These are phyloP conservation scores for Galerina sulciceps DNA, from an alignment of 768 basidiomycete species.

Conservation along the genomic window DNA sequence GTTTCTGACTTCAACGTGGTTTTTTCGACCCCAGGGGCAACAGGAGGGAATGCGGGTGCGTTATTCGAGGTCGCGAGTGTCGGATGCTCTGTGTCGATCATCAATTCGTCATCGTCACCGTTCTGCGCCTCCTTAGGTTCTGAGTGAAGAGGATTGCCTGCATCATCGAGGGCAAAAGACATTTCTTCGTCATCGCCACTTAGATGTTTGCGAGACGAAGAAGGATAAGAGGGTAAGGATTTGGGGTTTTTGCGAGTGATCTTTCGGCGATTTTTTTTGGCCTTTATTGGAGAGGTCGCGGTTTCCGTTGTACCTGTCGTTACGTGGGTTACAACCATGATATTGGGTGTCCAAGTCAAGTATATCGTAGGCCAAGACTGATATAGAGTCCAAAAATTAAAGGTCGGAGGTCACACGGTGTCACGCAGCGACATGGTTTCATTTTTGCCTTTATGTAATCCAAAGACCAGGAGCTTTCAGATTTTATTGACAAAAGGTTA, in stretches of 20 bases:
- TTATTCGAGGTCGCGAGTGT: conserved; percentile 50
- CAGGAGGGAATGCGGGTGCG: conserved; percentile 72
- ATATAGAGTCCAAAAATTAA: conserved; percentile 19
- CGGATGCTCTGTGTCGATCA: conserved; percentile 52
- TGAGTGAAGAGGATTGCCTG: conserved; percentile 14
- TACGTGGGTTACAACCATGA: conserved; percentile 47
- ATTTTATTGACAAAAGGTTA: too few relatives aligned
- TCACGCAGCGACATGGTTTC: conserved; percentile 13
- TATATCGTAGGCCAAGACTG: background rate
- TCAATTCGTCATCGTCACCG: conserved; percentile 35
- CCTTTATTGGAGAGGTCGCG: conserved; percentile 11
- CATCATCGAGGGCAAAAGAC: conserved; percentile 18
- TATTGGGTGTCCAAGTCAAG: conserved; percentile 7
- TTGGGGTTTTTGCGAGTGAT: conserved; percentile 36
- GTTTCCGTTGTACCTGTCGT: conserved; percentile 20
- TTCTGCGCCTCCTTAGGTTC: conserved; percentile 4
- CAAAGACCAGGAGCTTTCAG: too few relatives aligned
- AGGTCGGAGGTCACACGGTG: conserved; percentile 11
- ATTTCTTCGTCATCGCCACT: conserved; percentile 27
- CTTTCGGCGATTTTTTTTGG: conserved; percentile 43
- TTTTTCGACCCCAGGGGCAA: conserved; percentile 61
- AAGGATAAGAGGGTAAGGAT: conserved; percentile 21
- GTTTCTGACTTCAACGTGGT: conserved; percentile 77
- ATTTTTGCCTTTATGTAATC: too few relatives aligned
- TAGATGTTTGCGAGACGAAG: conserved; percentile 18